A percentile compares a stretch with the other conserved stretches of the same genome.
These are phyloP conservation scores for Nemania sp. DNA, from an alignment of 2,329 filamentous ascomycete species.

Conservation along the genomic window DNA sequence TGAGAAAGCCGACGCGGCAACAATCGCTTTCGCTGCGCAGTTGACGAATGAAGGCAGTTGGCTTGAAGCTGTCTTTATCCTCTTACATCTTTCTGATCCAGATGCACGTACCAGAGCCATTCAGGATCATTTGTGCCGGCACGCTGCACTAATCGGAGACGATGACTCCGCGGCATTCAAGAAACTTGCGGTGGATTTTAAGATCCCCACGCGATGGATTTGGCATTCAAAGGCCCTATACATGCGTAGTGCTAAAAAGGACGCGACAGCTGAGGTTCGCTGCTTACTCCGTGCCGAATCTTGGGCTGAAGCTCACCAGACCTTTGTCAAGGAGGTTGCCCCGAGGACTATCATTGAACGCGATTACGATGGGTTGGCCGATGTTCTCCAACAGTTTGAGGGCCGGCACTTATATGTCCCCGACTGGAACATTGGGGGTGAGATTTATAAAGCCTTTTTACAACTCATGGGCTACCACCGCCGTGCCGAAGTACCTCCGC, in stretches of 20 bases:
- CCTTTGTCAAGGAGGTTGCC: conserved; percentile 83
- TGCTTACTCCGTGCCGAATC: conserved; percentile 83
- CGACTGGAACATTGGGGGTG: conserved; percentile 83
- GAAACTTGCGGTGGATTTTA: conserved; percentile 72
- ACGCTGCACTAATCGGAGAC: conserved; percentile 74
- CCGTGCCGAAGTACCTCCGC: conserved; percentile 54
- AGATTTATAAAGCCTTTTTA: conserved; percentile 78
- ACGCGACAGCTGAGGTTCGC: conserved; percentile 77
- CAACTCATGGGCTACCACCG: conserved; percentile 59
- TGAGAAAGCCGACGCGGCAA: conserved; percentile 74
- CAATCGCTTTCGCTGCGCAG: conserved; percentile 73
- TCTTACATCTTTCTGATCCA: conserved; percentile 77
- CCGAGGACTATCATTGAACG: conserved; percentile 85
- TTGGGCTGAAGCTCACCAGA: conserved; percentile 84
- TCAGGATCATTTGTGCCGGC: conserved; percentile 78
- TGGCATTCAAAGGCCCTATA: conserved; percentile 88
- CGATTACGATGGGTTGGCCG: conserved; percentile 77
- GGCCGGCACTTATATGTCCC: conserved; percentile 70
- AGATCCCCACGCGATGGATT: conserved; percentile 82
- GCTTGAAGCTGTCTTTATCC: conserved; percentile 79
- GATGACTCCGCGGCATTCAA: conserved; percentile 68
- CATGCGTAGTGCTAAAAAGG: conserved; percentile 78
- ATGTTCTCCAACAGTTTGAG: conserved; percentile 78
- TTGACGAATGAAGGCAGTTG: conserved; percentile 74
- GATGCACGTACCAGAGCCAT: conserved; percentile 73